Base-by-base conservation (phyloP, 1,284 basidiomycete genomes). In the Trichosporon sp. region DNA sequence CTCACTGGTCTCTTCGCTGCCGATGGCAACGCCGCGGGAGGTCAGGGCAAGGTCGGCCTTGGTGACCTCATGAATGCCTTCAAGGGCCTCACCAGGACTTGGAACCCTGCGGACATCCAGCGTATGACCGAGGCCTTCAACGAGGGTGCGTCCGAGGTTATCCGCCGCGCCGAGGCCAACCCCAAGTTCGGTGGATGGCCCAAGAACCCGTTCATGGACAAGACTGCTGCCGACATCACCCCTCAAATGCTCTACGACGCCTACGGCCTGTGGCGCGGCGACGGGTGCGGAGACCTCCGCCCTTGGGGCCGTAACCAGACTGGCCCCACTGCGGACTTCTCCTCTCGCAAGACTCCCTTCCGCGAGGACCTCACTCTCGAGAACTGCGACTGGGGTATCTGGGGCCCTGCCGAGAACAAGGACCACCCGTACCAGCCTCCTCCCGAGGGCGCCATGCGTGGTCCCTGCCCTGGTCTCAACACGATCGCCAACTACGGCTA, bases 381-480 rank as follows among this genome's bases (percentile, higher is more conserved):
- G 56, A 56, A 56, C 56, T 56, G 56, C 49, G 49, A 54, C 49
- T 54, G 49, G 49, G 49, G 49, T n/a, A 54, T 27, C 59, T 63
- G 61, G 61, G 62, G 62, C 6, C 29, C 32, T 4, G 58, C 58
- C 32, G 62, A 64, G 37, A 49, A 69, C 61, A 64, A 52, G 11
- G 31, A 57, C 19, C 71, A 73, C 61, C 72, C 71, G 1, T 74
- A 65, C 60, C 36, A 60, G 21, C 65, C 66, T 5, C 65, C 70
- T 31, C 62, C 64, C 1, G 64, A 66, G n/a, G 70, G 62, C 11
- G 65, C 69, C 40, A 65, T 65, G 54, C 70, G 72, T 4, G 75
- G 77, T 29, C 71, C 72, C 13, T 78, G 75, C 63, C 77, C 77
- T 1, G 76, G 77, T 32, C 66, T 79, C 56, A 78, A 78, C 70